Conservation (phyloP, 176 grass and related monocot species). For the Triticum timopheevii region DNA sequence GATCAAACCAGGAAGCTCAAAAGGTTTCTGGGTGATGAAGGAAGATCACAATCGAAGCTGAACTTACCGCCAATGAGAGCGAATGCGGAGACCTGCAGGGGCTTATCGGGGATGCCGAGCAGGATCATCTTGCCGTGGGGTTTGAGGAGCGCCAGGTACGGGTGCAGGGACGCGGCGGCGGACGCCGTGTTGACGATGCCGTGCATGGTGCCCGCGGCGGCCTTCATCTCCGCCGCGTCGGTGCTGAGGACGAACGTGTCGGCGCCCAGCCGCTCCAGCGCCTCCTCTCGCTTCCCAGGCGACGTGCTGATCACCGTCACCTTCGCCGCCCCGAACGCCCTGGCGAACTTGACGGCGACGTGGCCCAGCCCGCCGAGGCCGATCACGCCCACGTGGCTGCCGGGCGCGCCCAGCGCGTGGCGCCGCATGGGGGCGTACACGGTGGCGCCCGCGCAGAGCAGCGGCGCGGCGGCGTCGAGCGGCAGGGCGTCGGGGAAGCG, state of each 20-base stretch:
- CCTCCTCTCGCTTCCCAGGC: constrained; percentile 47
- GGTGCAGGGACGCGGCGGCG: constrained; percentile 26
- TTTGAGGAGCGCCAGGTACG: constrained; percentile 42
- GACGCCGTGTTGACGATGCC: constrained; percentile 58
- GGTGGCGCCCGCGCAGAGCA: constrained; percentile 64
- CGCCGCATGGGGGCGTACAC: constrained; percentile 67
- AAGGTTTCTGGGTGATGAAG: background rate
- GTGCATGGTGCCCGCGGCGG: constrained; percentile 51
- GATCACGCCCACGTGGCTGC: constrained; percentile 53
- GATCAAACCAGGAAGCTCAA: background rate
- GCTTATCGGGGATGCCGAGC: constrained; percentile 53
- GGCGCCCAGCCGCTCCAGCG: constrained; percentile 44
- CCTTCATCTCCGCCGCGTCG: constrained; percentile 46
- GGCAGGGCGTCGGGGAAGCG: constrained; percentile 46
- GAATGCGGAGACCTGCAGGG: constrained; percentile 49
- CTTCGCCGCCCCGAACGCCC: constrained; percentile 56
- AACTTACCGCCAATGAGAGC: constrained; percentile 37
- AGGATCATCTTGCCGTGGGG: constrained; percentile 56
- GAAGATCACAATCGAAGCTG: background rate
- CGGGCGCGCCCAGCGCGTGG: constrained; percentile 27
- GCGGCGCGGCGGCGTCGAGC: constrained; percentile 48
- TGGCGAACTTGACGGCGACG: constrained; percentile 65
- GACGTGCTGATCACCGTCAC: constrained; percentile 68
- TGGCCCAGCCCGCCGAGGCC: constrained; percentile 69
- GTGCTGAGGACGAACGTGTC: constrained; percentile 53